Conservation (phyloP, 2,329 filamentous ascomycete genomes). For the Venturia nashicola region DNA sequence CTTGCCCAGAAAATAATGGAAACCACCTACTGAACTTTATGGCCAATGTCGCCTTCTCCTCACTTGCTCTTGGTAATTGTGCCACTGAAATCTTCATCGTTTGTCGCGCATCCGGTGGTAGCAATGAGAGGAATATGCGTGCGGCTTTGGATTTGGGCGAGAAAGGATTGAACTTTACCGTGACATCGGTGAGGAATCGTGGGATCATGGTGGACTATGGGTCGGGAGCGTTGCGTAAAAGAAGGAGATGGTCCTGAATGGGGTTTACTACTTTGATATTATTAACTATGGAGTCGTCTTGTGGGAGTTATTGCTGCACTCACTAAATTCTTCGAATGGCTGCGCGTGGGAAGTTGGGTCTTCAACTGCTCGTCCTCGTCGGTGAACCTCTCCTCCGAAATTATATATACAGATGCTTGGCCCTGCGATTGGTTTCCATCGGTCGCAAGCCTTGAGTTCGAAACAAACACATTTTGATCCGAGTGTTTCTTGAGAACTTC, state of each 20-base stretch:
- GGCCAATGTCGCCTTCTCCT: constrained; percentile 54
- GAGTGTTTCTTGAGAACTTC: too few relatives aligned
- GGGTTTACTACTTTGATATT: neutral
- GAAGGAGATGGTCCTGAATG: neutral
- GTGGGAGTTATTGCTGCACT: neutral
- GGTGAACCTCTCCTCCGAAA: neutral
- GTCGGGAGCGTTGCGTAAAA: neutral
- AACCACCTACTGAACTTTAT: constrained; percentile 70
- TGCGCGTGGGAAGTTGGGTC: neutral
- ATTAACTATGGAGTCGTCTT: too few relatives aligned
- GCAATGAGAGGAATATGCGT: constrained; percentile 72
- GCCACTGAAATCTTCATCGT: constrained; percentile 67
- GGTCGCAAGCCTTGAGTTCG: too few relatives aligned
- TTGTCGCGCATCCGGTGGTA: constrained; percentile 66
- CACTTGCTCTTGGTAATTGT: constrained; percentile 58
- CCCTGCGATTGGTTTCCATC: too few relatives aligned
- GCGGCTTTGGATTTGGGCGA: constrained; percentile 65
- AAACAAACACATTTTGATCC: too few relatives aligned
- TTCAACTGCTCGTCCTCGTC: neutral
- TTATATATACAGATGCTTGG: neutral
- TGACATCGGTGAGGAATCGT: constrained; percentile 73
- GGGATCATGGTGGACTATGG: constrained; percentile 54
- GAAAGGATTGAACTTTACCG: constrained; percentile 88
- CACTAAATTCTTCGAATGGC: neutral
- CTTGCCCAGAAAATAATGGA: neutral